phyloP scores from a whole-genome alignment of 2,329 filamentous ascomycete genomes.

The Xylaria sp. region DNA sequence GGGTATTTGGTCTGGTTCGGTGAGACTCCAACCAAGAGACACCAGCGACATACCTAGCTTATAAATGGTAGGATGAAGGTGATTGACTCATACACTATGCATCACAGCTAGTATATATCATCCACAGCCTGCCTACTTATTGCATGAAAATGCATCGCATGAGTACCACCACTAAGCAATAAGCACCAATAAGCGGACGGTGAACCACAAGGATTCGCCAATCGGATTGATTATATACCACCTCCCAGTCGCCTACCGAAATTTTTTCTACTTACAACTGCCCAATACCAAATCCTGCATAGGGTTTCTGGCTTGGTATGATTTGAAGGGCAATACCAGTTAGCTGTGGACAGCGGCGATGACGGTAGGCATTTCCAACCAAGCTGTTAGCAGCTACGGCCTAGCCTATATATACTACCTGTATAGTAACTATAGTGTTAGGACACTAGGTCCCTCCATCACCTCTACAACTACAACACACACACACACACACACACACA shows the following conservation, averaged over 20 bases:
- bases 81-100: background rate
- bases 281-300: background rate
- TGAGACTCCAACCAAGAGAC: background rate
- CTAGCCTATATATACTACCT: background rate
- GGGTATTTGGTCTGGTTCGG: background rate
- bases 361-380: too few relatives aligned
- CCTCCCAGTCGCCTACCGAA: background rate
- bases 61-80: background rate
- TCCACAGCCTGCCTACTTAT: background rate
- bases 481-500: too few relatives aligned
- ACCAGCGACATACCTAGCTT: background rate
- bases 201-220: too few relatives aligned
- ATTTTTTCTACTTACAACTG: too few relatives aligned
- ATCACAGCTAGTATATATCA: background rate
- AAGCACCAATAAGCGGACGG: background rate
- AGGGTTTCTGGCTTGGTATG: too few relatives aligned
- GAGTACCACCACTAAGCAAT: background rate
- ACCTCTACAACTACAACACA: background rate
- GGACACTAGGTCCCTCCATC: conserved; percentile 1
- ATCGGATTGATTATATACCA: background rate
- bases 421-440: background rate
- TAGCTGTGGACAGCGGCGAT: too few relatives aligned
- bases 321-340: too few relatives aligned
- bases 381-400: background rate
- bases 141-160: too few relatives aligned